phyloP scores from a whole-genome alignment of 2,329 filamentous ascomycete species.

The Ampelomyces quisqualis region DNA sequence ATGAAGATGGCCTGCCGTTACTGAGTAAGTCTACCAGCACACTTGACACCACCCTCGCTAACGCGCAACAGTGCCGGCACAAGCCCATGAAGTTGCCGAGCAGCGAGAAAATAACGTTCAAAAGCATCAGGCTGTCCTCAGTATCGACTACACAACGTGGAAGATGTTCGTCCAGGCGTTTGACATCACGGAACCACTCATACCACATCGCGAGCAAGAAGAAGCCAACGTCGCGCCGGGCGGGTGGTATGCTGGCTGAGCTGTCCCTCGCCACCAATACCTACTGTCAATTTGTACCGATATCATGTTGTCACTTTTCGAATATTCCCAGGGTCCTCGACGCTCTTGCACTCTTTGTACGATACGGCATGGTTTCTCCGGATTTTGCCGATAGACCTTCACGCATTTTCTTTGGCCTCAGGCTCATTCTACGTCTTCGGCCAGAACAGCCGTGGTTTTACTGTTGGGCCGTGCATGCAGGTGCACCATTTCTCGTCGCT shows the following conservation, averaged over 20 bases:
- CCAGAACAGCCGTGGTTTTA: too few species aligned
- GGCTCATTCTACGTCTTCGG: too few species aligned
- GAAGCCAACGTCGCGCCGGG: constrained; percentile 23
- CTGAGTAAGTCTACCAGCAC: constrained; percentile 61
- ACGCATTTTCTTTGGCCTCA: too few species aligned
- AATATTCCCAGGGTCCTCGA: too few species aligned
- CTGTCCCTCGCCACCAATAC: too few species aligned
- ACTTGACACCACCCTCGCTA: background rate
- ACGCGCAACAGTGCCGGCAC: constrained; percentile 44
- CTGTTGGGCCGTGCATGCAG: too few species aligned
- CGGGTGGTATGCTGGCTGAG: constrained; percentile 29
- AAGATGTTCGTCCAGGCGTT: constrained; percentile 73
- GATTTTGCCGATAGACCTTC: too few species aligned
- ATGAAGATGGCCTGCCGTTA: constrained; percentile 73
- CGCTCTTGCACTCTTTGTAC: too few species aligned
- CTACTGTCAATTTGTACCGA: too few species aligned
- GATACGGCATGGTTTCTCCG: too few species aligned
- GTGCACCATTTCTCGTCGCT: too few species aligned
- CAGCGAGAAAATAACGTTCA: constrained; percentile 57
- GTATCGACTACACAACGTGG: constrained; percentile 85
- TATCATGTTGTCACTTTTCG: too few species aligned
- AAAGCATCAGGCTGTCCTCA: constrained; percentile 80
- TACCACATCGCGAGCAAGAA: constrained; percentile 66
- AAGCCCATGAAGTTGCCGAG: constrained; percentile 52
- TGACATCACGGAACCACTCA: constrained; percentile 75